phyloP scores from a whole-genome alignment of 768 basidiomycete genomes.

The Boletellus sp. region DNA sequence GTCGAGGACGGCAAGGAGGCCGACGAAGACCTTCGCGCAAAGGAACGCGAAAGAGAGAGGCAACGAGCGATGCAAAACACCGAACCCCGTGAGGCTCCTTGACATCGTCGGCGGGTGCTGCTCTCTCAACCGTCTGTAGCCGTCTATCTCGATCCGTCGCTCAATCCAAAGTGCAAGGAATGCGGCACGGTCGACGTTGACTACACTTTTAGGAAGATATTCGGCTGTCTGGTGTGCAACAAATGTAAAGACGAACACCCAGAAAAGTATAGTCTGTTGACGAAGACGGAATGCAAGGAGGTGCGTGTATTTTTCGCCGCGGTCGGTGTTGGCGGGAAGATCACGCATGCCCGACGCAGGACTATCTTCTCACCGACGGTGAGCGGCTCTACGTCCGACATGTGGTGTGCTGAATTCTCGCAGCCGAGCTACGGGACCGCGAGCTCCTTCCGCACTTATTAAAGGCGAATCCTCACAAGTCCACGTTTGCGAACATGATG shows the following conservation, averaged over 20 bases:
- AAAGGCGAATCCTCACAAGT: slow-evolving; percentile 92
- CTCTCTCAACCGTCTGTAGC: slow-evolving; percentile 42
- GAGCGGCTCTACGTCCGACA: slow-evolving; percentile 25
- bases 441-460: slow-evolving; percentile 90
- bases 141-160: slow-evolving; percentile 65
- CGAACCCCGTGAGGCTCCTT: slow-evolving; percentile 56
- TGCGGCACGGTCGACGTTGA: slow-evolving; percentile 91
- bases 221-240: slow-evolving; percentile 83
- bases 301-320: slow-evolving; percentile 41
- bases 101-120: background rate
- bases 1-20: slow-evolving; percentile 83
- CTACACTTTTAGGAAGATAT: slow-evolving; percentile 73
- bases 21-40: slow-evolving; percentile 68
- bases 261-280: slow-evolving; percentile 91
- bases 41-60: slow-evolving; percentile 79
- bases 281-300: slow-evolving; percentile 98
- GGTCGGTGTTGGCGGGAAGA: background rate
- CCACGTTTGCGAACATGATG: slow-evolving; percentile 99
- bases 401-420: background rate
- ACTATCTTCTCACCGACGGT: slow-evolving; percentile 95
- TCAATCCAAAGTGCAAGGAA: slow-evolving; percentile 82
- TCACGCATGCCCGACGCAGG: slow-evolving; percentile 40
- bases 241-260: slow-evolving; percentile 86
- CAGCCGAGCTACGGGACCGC: slow-evolving; percentile 90
- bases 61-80: slow-evolving; percentile 70